Conservation (phyloP, 306 rosid species). For the Rosa chinensis region DNA sequence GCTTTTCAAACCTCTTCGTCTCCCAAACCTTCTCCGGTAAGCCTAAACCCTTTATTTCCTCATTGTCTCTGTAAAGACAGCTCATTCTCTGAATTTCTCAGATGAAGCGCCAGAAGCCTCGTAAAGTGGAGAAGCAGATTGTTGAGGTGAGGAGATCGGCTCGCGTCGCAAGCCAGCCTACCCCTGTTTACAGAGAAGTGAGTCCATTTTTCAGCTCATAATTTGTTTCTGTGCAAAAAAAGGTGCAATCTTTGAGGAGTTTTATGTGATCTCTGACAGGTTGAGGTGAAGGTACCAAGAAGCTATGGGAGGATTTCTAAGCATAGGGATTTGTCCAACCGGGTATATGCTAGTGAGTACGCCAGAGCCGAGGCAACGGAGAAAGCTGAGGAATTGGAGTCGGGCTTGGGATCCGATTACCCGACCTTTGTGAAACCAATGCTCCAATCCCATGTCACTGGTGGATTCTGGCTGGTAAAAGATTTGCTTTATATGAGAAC, state of each 20-base stretch:
- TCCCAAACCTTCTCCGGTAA: conserved; percentile 54
- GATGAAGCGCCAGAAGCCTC: conserved; percentile 53
- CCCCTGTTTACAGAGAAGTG: conserved; percentile 73
- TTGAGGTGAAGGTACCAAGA: conserved; percentile 43
- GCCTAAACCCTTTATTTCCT: not conserved
- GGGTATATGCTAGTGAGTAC: conserved; percentile 61
- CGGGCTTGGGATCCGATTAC: conserved; percentile 37
- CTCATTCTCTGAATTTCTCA: conserved; percentile 3
- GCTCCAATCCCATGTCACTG: conserved; percentile 82
- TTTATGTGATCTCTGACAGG: conserved; percentile 30
- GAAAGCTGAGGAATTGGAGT: conserved; percentile 52
- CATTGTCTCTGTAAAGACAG: not conserved
- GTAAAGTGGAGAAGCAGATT: conserved; percentile 34
- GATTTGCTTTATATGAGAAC: not conserved
- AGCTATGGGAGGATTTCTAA: conserved; percentile 36
- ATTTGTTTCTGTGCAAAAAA: not conserved
- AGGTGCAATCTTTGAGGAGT: not conserved
- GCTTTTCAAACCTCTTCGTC: conserved; percentile 46
- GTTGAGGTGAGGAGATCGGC: conserved; percentile 66
- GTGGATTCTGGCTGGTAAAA: conserved; percentile 89
- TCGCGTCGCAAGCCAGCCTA: conserved; percentile 58
- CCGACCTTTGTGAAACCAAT: conserved; percentile 65
- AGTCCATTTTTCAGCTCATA: conserved; percentile 1
- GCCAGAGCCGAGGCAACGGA: conserved; percentile 52
- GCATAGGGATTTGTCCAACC: conserved; percentile 57